Evolutionary conservation across 257 asterid genomes (phyloP), one percentile per base, ranked within the genome.

Genomic region (Perilla frutescens): DNA sequence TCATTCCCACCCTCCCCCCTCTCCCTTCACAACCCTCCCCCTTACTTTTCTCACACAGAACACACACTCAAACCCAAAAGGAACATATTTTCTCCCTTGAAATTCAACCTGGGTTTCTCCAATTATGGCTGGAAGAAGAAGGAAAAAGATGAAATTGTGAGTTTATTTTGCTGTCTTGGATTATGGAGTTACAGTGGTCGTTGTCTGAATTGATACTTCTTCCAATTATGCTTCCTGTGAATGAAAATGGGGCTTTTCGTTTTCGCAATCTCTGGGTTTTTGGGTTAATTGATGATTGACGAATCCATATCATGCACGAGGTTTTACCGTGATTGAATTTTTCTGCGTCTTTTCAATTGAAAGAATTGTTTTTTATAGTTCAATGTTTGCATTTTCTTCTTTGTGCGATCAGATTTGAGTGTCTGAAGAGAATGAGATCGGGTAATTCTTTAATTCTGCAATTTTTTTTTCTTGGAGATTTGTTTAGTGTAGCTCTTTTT

Each of bases 131-230:
- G 89, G 85, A 6, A 75, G 89, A 31, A 82, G 86, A 70, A 69
- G 86, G 51, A 86, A 85, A 58, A 85, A 75, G 70, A 63, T 86
- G 79, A 85, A 78, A 77, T 72, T 74, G 96, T 87, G 66, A 84
- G 92, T 66, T 50, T 6, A 5, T 8, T 72, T 43, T 11, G 1
- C 43, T 50, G 62, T 63, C 45, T 62, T 47, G 5, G 13, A 47
- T 51, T 1, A 4, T 62, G 48, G 34, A 61, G 44, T 67, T 3
- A 32, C 66, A 72, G 15, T 54, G 8, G 5, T 64, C 37, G 12
- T 66, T 66, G 54, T 41, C 56, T 50, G 7, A 50, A 15, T 75
- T 63, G 20, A 9, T 14, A 39, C 5, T 2, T 34, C 0, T 67
- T 64, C 11, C 3, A 11, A 62, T 69, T 62, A 6, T 8, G 32